Evolutionary conservation across 2,329 filamentous ascomycete genomes (phyloP), one percentile per base, ranked within the genome.

Genomic region (Capronia coronata): DNA sequence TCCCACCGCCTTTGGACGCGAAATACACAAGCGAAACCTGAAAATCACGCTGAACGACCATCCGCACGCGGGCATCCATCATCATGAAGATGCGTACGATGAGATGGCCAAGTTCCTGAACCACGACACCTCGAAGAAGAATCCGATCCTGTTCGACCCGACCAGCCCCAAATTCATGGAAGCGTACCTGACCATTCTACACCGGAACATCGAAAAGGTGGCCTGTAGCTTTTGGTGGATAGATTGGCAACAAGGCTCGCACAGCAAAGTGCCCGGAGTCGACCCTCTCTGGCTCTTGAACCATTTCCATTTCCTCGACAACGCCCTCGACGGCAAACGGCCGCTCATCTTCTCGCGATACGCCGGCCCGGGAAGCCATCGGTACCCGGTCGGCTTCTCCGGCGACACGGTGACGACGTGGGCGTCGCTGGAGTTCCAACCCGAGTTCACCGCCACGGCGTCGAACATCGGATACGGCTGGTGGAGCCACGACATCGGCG

Each of bases 401-500:
- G 80, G 80, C 0, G 80, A 84, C 55, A 75, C 75, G 0, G 64
- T 78, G 38, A 75, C 77, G 14, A 77, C 76, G 0, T 84, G 80
- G 80, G 74, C 70, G 0, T 79, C 76, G 0, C 70, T 84, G 13
- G 63, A 72, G 11, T 84, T 83, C 64, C 81, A 84, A 61, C 79
- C 80, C 5, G 79, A 84, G 59, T 84, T 84, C 59, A 84, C 81
- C 0, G 77, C 79, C 2, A 82, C 77, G 0, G 78, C 80, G 0
- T 80, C 78, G 8, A 84, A 84, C 62, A 81, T 84, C 51, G 80
- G 80, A 0, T 84, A 80, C 54, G 80, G 79, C 1, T 83, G 80
- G 79, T 84, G 80, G 80, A 80, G 76, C 43, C 80, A 84, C 61
- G 80, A 84, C 55, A 81, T 84, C 22, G 80, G 80, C n/a, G 80